Evolutionary conservation across 2,329 filamentous ascomycete species (phyloP).

Genomic region (Trichophyton schoenleinii): DNA sequence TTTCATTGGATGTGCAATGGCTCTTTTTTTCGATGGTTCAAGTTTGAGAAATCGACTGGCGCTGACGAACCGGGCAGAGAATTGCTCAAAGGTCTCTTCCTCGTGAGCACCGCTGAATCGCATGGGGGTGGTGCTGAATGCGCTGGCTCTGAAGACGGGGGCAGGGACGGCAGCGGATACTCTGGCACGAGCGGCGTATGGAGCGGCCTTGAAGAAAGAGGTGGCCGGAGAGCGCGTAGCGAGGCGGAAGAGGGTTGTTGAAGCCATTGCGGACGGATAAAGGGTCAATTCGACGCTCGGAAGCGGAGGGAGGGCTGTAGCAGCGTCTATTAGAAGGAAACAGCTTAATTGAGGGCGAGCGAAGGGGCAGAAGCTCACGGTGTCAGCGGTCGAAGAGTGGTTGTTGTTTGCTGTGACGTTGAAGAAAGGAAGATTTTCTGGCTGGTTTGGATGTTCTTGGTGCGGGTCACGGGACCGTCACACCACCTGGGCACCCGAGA

Average conservation of each 20-base stretch:
- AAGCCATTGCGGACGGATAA: slow-evolving; percentile 44
- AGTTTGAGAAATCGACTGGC: not conserved
- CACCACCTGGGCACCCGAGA: not conserved
- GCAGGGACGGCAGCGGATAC: slow-evolving; percentile 42
- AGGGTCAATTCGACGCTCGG: not conserved
- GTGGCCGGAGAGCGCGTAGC: slow-evolving; percentile 47
- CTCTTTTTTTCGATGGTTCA: no score
- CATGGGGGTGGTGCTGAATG: slow-evolving; percentile 44
- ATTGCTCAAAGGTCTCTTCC: slow-evolving; percentile 98
- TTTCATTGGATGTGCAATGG: not conserved
- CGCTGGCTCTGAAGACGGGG: slow-evolving; percentile 51
- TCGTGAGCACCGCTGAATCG: slow-evolving; percentile 52
- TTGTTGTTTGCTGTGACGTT: slow-evolving; percentile 5
- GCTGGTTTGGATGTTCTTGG: not conserved
- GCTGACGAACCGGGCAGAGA: slow-evolving; percentile 70
- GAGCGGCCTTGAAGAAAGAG: slow-evolving; percentile 50
- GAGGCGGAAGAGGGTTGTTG: slow-evolving; percentile 56
- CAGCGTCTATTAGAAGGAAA: not conserved
- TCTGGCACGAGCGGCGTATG: slow-evolving; percentile 45
- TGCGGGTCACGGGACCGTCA: slow-evolving; percentile 1
- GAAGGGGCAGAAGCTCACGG: slow-evolving; percentile 6
- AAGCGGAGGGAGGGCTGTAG: not conserved
- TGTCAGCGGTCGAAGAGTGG: slow-evolving; percentile 7
- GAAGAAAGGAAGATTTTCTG: slow-evolving; percentile 2
- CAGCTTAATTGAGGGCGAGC: slow-evolving; percentile 5